Base-by-base conservation (phyloP, 148 eudicot species). In the Rhododendron ferrugineum region DNA sequence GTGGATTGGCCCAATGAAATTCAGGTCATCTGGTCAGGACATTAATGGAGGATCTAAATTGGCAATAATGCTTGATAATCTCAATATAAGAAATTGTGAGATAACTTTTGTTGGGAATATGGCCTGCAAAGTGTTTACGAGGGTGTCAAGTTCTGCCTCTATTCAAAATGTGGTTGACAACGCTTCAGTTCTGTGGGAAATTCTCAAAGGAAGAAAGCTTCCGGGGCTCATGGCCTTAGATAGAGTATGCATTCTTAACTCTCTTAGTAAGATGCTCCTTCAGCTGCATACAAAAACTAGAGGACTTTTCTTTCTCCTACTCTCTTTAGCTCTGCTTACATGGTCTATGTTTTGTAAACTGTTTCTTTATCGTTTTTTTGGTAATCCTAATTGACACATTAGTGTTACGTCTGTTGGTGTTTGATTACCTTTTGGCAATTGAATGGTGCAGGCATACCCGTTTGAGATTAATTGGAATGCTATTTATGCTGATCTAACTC, bases 171-270 rank as follows among this genome's bases (percentile, higher is more conserved):
- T 91, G 90, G 85, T 93, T 82, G 92, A 89, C 86, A 91, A 86
- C 87, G 94, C 94, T 86, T 87, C 98, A 4, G 91, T 92, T 80
- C 85, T 90, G 47, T 96, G 98, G 98, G 96, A 92, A 73, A 90
- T 89, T 90, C 92, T 96, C 62, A 94, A 90, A 92, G 92, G 95
- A 83, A 90, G 94, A 89, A 92, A 87, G 86, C 98, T 96, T 92
- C 98, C 94, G 64, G 98, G 98, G 84, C 86, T 96, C 80, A 87
- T 92, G 92, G 98, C 96, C 79, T 89, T 96, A 81, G 98, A 96
- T 86, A 92, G 92, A 85, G 98, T 96, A 94, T 85, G 93, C 70
- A 81, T 74, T 72, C 20, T 72, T 7, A 18, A 64, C 50, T 44
- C 13, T 72, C 40, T 6, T 0, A n/a, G 1, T 32, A 49, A 66